Base-by-base conservation (phyloP, 257 asterid species). In the Anisodus acutangulus region DNA sequence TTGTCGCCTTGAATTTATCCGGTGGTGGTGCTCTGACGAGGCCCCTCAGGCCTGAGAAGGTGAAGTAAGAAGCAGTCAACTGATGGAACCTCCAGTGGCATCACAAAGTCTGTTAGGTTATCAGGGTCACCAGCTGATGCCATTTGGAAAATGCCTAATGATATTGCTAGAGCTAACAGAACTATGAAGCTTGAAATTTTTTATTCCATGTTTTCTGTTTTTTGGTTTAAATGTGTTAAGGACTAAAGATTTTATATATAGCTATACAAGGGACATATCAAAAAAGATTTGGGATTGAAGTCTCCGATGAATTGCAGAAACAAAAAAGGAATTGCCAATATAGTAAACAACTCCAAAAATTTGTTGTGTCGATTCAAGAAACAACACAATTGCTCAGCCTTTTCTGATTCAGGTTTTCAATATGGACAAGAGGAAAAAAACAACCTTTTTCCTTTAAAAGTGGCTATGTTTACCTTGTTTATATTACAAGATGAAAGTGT, bases 241-340 rank as follows among this genome's bases (percentile, higher is more conserved):
- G 79, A 71, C 79, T n/a, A n/a, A 45, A 71, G 57, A 43, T 71
- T 43, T 43, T 71, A 45, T 31, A 31, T 31, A 31, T 71, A 71
- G 79, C 79, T 71, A 71, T 41, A 45, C 13, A n/a, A n/a, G 16
- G 58, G 39, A 71, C 41, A 45, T 47, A 47, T 72, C 55, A 45
- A 43, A 70, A 16, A 70, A 70, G 79, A 45, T 45, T 10, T 35
- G 80, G n/a, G 39, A 19, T 72, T 72, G 80, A 45, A 72, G 80
- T 72, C 59, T 9, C 41, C 59, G 80, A 72, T 47, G 80, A 72
- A 5, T 71, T n/a, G 79, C 79, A 4, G 26, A 43, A 71, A 43
- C 39, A 0, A 55, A 55, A 15, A 55, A 55, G 4, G n/a, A 55
- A 55, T 55, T 55, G 60, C 60, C 60, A 55, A 55, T 55, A 41